Evolutionary conservation across 2,329 filamentous ascomycete genomes (phyloP).

Genomic region (Beauveria sp.): DNA sequence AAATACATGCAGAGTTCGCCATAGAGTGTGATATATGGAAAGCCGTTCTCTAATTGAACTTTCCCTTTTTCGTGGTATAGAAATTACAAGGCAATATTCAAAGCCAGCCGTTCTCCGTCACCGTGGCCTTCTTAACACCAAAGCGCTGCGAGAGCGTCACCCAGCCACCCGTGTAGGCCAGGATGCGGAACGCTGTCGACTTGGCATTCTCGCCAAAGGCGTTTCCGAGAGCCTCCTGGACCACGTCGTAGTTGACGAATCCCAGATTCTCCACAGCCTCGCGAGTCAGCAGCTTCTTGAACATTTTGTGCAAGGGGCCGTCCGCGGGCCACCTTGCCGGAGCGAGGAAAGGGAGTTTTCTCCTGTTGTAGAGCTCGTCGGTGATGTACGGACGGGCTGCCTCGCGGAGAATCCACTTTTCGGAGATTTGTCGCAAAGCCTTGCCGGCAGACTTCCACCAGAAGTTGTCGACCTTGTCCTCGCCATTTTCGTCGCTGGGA

Average conservation of each 20-base stretch:
- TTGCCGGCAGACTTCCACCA: slow-evolving; percentile 12
- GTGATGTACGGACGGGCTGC: slow-evolving; percentile 43
- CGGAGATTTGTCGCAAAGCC: slow-evolving; percentile 22
- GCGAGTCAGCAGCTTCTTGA: slow-evolving; percentile 24
- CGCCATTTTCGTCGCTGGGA: not conserved
- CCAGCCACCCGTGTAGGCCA: slow-evolving; percentile 33
- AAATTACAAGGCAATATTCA: not conserved
- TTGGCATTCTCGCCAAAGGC: not conserved
- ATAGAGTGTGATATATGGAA: not conserved
- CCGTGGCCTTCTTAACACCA: slow-evolving; percentile 27
- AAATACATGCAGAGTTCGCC: not conserved
- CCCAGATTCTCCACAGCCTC: not conserved
- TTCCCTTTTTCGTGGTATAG: not conserved
- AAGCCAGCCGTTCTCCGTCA: not conserved
- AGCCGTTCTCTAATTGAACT: not conserved
- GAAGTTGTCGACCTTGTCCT: not conserved
- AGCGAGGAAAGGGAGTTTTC: slow-evolving; percentile 43
- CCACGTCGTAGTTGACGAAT: not conserved
- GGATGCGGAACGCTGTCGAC: slow-evolving; percentile 25
- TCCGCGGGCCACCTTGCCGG: slow-evolving; percentile 32
- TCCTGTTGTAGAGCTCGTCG: slow-evolving; percentile 40
- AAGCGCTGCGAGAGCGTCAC: slow-evolving; percentile 37
- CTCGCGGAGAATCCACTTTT: slow-evolving; percentile 46
- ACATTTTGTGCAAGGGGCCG: slow-evolving; percentile 34
- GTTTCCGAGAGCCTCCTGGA: not conserved